Base-by-base conservation (phyloP, 768 basidiomycete genomes). In the Cystobasidium ongulense region DNA sequence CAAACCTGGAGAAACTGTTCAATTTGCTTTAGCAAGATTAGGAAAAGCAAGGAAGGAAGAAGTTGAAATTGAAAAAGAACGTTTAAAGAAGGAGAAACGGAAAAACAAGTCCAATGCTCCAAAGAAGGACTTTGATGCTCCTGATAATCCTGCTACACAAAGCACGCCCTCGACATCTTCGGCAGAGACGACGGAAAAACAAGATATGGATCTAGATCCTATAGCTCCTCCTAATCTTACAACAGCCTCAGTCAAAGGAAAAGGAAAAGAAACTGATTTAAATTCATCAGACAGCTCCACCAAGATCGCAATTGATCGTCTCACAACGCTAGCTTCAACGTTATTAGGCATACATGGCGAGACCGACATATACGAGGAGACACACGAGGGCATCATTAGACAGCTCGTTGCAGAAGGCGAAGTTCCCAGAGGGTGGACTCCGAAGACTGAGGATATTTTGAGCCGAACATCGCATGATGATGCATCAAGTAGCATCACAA, bases 1-100 rank as follows among this genome's bases (percentile, higher is more conserved):
- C 78, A 89, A 90, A 81, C 88, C 89, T 78, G 92, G 93, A 0
- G 96, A 98, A 81, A 90, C 90, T 0, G 89, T 97, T 1, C 83
- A 97, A 36, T 90, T 92, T 79, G 91, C 92, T 17, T 81, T 99
- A 57, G 90, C 92, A 77, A 86, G 96, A 23, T 82, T 98, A 2
- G 95, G 95, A 11, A 82, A 76, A 18, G 77, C 78, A 39, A 79
- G 66, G 64, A 76, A 74, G 75, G 68, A 29, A 52, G 65, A 67
- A 27, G 36, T 13, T 31, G 65, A 67, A 25, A 61, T 18, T 74
- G 57, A 74, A 43, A 80, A 78, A 78, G 78, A 78, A 75, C 78
- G 75, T 66, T 74, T 59, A 21, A 80, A 75, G 81, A 76, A 83
- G 3, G 85, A 85, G 77, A 85, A 87, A 52, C 90, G 87, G 81